Evolutionary conservation across 768 basidiomycete species (phyloP).

Genomic region (Antrodiella citrinella): DNA sequence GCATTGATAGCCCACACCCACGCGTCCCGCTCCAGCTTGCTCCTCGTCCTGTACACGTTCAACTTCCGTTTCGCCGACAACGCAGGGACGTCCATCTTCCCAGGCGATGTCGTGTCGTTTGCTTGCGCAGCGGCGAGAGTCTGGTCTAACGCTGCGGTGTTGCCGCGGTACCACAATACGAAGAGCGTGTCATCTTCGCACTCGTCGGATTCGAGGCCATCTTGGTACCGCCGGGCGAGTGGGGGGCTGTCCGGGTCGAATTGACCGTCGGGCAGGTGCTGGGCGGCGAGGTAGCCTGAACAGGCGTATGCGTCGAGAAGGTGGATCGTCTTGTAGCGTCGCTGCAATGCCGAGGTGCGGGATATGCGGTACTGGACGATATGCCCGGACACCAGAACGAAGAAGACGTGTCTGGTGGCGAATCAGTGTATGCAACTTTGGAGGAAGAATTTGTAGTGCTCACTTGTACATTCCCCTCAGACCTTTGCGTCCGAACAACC

Average conservation of each 20-base stretch:
- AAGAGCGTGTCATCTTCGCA: slow-evolving; percentile 84
- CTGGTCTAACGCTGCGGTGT: slow-evolving; percentile 3
- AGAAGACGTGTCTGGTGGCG: slow-evolving; percentile 51
- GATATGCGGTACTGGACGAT: slow-evolving; percentile 64
- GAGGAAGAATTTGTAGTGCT: slow-evolving; percentile 25
- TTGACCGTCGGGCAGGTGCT: slow-evolving; percentile 55
- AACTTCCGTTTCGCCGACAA: slow-evolving; percentile 53
- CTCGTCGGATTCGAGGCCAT: slow-evolving; percentile 86
- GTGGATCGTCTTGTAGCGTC: slow-evolving; percentile 45
- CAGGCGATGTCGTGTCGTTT: not conserved
- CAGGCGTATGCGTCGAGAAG: slow-evolving; percentile 73
- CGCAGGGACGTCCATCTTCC: slow-evolving; percentile 32
- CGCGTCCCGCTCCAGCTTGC: slow-evolving; percentile 80
- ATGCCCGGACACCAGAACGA: slow-evolving; percentile 70
- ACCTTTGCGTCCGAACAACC: slow-evolving; percentile 64
- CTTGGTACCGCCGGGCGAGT: slow-evolving; percentile 72
- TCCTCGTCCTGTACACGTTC: slow-evolving; percentile 65
- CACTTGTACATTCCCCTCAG: slow-evolving; percentile 73
- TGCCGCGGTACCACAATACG: slow-evolving; percentile 57
- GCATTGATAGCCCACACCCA: slow-evolving; percentile 94
- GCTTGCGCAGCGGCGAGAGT: not conserved
- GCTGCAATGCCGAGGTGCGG: slow-evolving; percentile 50
- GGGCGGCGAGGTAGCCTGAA: slow-evolving; percentile 79
- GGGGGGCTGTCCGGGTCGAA: slow-evolving; percentile 43
- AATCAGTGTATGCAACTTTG: not conserved